Evolutionary conservation across 768 basidiomycete species (phyloP).

Genomic region (Mycena polygramma): DNA sequence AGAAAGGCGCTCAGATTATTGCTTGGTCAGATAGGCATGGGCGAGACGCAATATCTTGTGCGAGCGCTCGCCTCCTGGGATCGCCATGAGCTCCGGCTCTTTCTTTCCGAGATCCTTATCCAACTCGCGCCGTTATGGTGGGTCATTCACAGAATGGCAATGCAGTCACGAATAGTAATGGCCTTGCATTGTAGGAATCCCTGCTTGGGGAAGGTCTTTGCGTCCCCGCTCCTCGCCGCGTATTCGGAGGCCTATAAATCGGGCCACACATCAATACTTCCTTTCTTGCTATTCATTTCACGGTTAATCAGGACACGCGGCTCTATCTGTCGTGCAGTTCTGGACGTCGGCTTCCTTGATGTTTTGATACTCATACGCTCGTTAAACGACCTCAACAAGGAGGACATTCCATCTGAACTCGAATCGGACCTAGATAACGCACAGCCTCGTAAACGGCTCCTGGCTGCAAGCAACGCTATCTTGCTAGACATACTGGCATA

Average conservation of each 20-base stretch:
- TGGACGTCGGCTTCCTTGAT: conserved; percentile 36
- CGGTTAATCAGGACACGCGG: conserved; percentile 23
- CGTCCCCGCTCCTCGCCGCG: conserved; percentile 17
- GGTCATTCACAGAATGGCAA: neutral
- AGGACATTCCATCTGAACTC: conserved; percentile 9
- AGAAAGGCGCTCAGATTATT: conserved; percentile 21
- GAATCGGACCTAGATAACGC: neutral
- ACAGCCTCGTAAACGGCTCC: conserved; percentile 8
- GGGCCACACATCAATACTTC: conserved; percentile 12
- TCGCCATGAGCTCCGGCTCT: conserved; percentile 31
- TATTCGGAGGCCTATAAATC: conserved; percentile 11
- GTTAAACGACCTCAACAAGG: conserved; percentile 15
- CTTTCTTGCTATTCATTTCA: conserved; percentile 32
- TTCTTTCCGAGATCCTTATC: conserved; percentile 29
- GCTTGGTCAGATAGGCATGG: conserved; percentile 33
- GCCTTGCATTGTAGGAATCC: conserved; percentile 14
- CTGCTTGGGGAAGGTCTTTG: conserved; percentile 17
- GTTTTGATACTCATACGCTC: conserved; percentile 22
- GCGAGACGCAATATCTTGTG: conserved; percentile 34
- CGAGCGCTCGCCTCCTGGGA: conserved; percentile 34
- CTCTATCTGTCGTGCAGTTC: conserved; percentile 28
- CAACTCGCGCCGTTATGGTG: conserved; percentile 35
- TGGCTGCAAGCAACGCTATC: conserved; percentile 24
- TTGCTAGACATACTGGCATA: conserved; percentile 35
- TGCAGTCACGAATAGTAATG: neutral